Base-by-base conservation (phyloP, 768 basidiomycete genomes). In the Pleurotus platypus region DNA sequence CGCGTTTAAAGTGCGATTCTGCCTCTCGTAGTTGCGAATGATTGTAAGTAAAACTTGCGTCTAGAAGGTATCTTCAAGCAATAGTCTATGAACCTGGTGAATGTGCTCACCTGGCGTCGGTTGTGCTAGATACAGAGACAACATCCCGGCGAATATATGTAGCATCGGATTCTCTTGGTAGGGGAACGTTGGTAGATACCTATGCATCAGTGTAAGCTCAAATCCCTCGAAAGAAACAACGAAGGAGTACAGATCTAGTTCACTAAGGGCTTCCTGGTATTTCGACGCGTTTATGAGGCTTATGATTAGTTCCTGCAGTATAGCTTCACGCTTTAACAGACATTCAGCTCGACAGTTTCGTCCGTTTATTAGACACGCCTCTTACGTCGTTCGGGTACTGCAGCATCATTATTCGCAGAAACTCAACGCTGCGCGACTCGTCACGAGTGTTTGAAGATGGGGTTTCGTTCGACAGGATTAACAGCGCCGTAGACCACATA, bases 101-200 rank as follows among this genome's bases (percentile, higher is more conserved):
- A 35, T 35, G 9, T 35, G 11, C 30, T 35, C 9, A 11, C 30
- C 30, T 35, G 26, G 22, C 9, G 60, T 46, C 1, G 69, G 70
- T 60, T 84, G 84, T 9, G 83, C 78, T n/a, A 83, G 70, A 62
- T 87, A 83, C 20, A 94, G 72, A 24, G 78, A 81, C 11, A 91
- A 72, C 53, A 95, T 70, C 1, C 91, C 94, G 2, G 94, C 92
- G 60, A 95, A 94, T 13, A 85, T 75, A 64, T 96, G 91, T 26
- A 96, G 75, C 5, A 85, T 72, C 1, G 88, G 80, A 61, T 92
- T 90, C 62, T 92, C 89, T 65, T 86, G 87, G 73, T 86, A 96
- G 2, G 94, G 94, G 67, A 90, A 88, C 2, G 91, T 89, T 1
- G 92, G 90, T 4, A 96, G 78, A 67, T 91, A 95, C 22, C 93